These are phyloP conservation scores for Escallonia herrerae DNA, from an alignment of 129 eudicot genomes.

Conservation along the genomic window DNA sequence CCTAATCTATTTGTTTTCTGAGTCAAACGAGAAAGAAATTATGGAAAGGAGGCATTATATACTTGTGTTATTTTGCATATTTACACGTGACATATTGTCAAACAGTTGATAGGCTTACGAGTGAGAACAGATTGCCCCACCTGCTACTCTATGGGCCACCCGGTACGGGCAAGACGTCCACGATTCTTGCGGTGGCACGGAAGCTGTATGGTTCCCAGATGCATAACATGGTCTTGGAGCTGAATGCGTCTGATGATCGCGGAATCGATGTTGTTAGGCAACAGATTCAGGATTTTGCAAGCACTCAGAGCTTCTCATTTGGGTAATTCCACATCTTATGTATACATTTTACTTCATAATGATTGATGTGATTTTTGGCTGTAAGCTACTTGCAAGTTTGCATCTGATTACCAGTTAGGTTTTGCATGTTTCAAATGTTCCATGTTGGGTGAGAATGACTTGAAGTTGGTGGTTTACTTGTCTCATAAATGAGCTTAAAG, in stretches of 20 bases:
- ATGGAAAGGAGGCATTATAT: too few relatives aligned
- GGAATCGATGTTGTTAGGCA: constrained; percentile 98
- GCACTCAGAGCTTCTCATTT: constrained; percentile 94
- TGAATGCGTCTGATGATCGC: constrained; percentile 95
- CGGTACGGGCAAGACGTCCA: constrained; percentile 97
- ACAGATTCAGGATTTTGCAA: constrained; percentile 98
- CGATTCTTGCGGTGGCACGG: constrained; percentile 85
- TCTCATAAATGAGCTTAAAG: too few relatives aligned
- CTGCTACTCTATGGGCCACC: constrained; percentile 94
- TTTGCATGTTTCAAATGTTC: too few relatives aligned
- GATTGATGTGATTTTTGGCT: background rate
- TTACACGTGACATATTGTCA: constrained; percentile 13
- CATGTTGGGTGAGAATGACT: too few relatives aligned
- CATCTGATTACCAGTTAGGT: too few relatives aligned
- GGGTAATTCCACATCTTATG: constrained; percentile 38
- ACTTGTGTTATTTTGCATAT: background rate
- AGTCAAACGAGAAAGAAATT: too few relatives aligned
- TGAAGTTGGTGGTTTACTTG: too few relatives aligned
- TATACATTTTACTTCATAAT: background rate
- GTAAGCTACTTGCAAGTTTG: background rate
- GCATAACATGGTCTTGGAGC: constrained; percentile 90
- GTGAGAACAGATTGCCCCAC: constrained; percentile 87
- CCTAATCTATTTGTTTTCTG: too few relatives aligned
- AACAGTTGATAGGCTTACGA: constrained; percentile 97
- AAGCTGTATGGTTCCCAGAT: constrained; percentile 79